Evolutionary conservation across 495 filamentous ascomycete genomes (phyloP).

Genomic region (Lasiosphaeriaceae sp.): DNA sequence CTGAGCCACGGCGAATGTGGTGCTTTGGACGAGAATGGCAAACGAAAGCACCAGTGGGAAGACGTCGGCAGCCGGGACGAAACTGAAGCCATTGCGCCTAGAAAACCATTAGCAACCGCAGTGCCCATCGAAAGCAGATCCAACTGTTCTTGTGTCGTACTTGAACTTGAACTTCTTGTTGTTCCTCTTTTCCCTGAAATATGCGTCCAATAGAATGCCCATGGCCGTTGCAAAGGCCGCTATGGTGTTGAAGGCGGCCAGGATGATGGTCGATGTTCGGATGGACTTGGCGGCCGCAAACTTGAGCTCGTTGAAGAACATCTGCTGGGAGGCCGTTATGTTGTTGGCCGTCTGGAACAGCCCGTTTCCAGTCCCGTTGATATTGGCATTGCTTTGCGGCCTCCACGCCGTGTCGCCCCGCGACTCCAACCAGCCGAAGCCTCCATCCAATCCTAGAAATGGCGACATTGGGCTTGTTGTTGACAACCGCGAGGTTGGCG

Average conservation of each 20-base stretch:
- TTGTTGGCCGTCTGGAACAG: conserved; percentile 36
- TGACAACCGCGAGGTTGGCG: conserved; percentile 33
- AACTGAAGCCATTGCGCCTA: conserved; percentile 33
- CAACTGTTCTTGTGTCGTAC: conserved; percentile 12
- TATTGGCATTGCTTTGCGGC: conserved; percentile 13
- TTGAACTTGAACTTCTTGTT: conserved; percentile 26
- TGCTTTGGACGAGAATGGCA: conserved; percentile 43
- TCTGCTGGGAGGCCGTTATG: conserved; percentile 21
- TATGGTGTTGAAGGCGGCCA: conserved; percentile 45
- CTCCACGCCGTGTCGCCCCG: conserved; percentile 32
- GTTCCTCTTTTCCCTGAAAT: conserved; percentile 34
- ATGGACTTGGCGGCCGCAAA: conserved; percentile 44
- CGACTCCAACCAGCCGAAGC: conserved; percentile 37
- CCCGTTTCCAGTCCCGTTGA: conserved; percentile 18
- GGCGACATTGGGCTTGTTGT: conserved; percentile 31
- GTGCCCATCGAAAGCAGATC: neutral
- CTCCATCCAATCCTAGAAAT: conserved; percentile 29
- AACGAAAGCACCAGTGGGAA: conserved; percentile 45
- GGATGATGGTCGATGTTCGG: conserved; percentile 45
- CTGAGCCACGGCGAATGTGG: conserved; percentile 43
- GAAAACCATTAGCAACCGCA: conserved; percentile 4
- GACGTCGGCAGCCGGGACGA: conserved; percentile 35
- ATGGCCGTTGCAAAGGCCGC: conserved; percentile 43
- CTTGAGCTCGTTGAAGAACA: conserved; percentile 38
- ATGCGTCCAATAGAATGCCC: conserved; percentile 42